Evolutionary conservation across 495 filamentous ascomycete genomes (phyloP), one percentile per base, ranked within the genome.

Genomic region (Annulohypoxylon bovei): DNA sequence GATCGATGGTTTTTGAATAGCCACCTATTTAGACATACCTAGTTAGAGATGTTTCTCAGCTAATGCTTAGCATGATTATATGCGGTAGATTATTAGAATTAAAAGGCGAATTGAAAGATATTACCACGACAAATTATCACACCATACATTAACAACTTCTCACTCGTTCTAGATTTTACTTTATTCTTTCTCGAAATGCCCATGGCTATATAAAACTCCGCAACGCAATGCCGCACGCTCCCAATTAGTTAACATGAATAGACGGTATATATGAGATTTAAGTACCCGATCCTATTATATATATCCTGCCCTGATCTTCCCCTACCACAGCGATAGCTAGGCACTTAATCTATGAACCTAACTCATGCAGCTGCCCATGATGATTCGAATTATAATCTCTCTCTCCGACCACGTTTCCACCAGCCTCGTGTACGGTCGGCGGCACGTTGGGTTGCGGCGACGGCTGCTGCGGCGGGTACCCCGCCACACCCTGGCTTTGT

Each of bases 401-500:
- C 12, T 68, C 68, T 3, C 74, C 76, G 4, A 77, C 71, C 18
- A 62, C 70, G 3, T 77, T 74, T 1, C 76, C 76, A n/a, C 76
- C 76, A 6, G 76, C 76, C 39, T 77, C 76, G 47, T 76, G 67
- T 18, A 77, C 74, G 4, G 71, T 77, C 6, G 73, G 68, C 16
- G 68, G 76, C 1, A 76, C 65, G 50, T 72, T 61, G 1, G 68
- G 68, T 12, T 53, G 30, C 5, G 32, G 49, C 4, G 37, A 42
- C 16, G 9, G 64, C 11, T 53, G 61, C 6, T 39, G 52, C 35
- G 32, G 6, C 4, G 61, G 60, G 30, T 54, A 66, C 6, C 27
- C 49, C 11, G 49, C 14, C 22, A 27, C 25, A 22, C 40, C 63
- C 20, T 42, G 59, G 20, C 59, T 32, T n/a, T 57, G 67, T 23